These are phyloP conservation scores for Chrysoporthe austroafricana DNA, from an alignment of 2,329 filamentous ascomycete species.

Conservation along the genomic window DNA sequence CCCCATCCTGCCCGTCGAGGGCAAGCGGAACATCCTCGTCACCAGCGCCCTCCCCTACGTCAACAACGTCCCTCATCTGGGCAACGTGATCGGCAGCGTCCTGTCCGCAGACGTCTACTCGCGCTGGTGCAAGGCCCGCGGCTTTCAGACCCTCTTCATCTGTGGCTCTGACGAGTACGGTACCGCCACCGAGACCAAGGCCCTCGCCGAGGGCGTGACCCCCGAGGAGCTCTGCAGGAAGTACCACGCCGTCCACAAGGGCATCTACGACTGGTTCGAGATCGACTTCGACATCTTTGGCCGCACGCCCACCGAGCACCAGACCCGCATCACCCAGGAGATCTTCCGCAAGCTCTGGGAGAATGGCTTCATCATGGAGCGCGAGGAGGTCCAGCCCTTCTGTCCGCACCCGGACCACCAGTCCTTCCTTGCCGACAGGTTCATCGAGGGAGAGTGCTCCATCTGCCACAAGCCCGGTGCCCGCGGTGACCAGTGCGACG, in stretches of 20 bases:
- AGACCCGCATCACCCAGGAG: constrained; percentile 90
- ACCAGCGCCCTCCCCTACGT: constrained; percentile 92
- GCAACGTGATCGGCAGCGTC: constrained; percentile 86
- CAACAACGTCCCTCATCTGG: constrained; percentile 79
- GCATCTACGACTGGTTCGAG: constrained; percentile 95
- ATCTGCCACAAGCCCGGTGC: constrained; percentile 74
- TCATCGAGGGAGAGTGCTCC: constrained; percentile 79
- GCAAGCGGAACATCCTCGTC: constrained; percentile 85
- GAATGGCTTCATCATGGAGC: constrained; percentile 86
- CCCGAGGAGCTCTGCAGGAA: constrained; percentile 88
- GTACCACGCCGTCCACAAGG: constrained; percentile 87
- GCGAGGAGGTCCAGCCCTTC: constrained; percentile 86
- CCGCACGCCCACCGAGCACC: constrained; percentile 83
- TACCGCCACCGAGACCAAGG: constrained; percentile 94
- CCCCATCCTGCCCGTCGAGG: constrained; percentile 66
- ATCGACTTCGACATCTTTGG: constrained; percentile 96
- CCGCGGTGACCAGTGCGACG: constrained; percentile 61
- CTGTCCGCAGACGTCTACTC: constrained; percentile 87
- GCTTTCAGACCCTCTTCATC: constrained; percentile 79
- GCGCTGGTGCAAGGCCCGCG: constrained; percentile 79
- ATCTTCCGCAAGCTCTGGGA: constrained; percentile 88
- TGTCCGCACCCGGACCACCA: constrained; percentile 70
- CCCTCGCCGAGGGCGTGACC: constrained; percentile 82
- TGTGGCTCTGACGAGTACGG: constrained; percentile 94
- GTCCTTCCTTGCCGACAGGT: constrained; percentile 83